Base-by-base conservation (phyloP, 108 stramenopile species). In the Conticribra weissflogii region DNA sequence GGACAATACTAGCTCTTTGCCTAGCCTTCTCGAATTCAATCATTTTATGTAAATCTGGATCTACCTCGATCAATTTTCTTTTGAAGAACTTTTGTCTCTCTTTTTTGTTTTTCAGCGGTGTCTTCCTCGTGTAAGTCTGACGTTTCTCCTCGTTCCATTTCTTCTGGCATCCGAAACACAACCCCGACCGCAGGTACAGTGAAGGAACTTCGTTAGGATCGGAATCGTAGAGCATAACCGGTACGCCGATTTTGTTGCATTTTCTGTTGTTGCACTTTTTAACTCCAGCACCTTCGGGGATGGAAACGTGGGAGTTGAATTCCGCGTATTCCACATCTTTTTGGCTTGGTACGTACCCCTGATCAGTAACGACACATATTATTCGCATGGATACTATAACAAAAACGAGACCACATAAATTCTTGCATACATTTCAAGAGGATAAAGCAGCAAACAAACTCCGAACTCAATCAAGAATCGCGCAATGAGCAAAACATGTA, bases 11-110 rank as follows among this genome's bases (percentile, higher is more conserved):
- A 66, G 91, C 88, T 15, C 95, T 87, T 78, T 97, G 98, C 2
- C 98, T 82, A 9, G 85, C 92, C 83, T 97, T 97, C 71, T 97
- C 96, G 31, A 88, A 82, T 84, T 97, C 96, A 61, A 99, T 98
- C 70, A 98, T 87, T 33, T 74, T 67, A 56, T 63, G 79, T 19
- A 99, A 83, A 55, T 97, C 93, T n/a, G 97, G 97, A 80, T 99
- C 99, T 9, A 88, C 82, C 54, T 96, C 89, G 21, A 52, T 41
- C 12, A 41, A 41, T 41, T 12, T 41, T 41, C 36, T 41, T 12
- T 41, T 41, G 50, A 51, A 18, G 3, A 19, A 0, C 54, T 2
- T 54, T 1, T 27, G 15, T 16, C 24, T 54, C 14, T 54, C 3
- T 16, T 54, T 24, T 22, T 3, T 54, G 19, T 5, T 54, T 16